Base-by-base conservation (phyloP, 2,329 filamentous ascomycete genomes). In the Arthrinium phaeospermum region DNA sequence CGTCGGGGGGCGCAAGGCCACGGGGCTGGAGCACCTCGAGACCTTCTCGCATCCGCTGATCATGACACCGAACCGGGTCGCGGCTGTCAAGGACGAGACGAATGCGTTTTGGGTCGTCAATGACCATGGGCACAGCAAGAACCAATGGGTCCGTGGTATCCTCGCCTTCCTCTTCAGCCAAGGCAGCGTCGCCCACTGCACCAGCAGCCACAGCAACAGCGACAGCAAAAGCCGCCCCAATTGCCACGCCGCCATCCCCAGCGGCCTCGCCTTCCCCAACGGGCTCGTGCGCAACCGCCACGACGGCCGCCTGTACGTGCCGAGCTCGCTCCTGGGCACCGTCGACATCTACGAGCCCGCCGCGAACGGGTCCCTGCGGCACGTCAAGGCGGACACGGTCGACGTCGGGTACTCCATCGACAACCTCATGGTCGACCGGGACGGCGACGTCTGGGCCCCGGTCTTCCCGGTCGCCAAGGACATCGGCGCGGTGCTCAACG, bases 261-360 rank as follows among this genome's bases (percentile, higher is more conserved):
- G 74, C 0, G 76, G 78, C 12, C 74, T 80, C 3, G 72, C 73
- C 16, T 79, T 77, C 61, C 81, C 82, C 45, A 83, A 83, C 57
- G 81, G 82, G 0, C 74, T 83, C 1, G 72, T 71, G 0, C 74
- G 41, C 1, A 76, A 75, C 30, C 76, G 74, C 27, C 72, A 71
- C 8, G 77, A 79, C 19, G 78, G 77, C 6, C 74, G 78, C 0
- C 47, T 83, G 13, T 83, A 82, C 64, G 75, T 83, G 0, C 81
- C 81, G 0, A 77, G 76, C 71, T 76, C 78, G 0, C 67, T 78
- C 2, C 57, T 72, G 0, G 79, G 79, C 0, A 75, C 45, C 4
- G 51, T 73, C 47, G 70, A 71, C 46, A 69, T 73, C n/a, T 75
- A 70, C 71, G 47, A 69, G 67, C 70, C 71, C 45, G 68, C 44